These are phyloP conservation scores for Rhizopus microsporus DNA, from an alignment of 371 early-diverging fungal genomes.

Conservation along the genomic window DNA sequence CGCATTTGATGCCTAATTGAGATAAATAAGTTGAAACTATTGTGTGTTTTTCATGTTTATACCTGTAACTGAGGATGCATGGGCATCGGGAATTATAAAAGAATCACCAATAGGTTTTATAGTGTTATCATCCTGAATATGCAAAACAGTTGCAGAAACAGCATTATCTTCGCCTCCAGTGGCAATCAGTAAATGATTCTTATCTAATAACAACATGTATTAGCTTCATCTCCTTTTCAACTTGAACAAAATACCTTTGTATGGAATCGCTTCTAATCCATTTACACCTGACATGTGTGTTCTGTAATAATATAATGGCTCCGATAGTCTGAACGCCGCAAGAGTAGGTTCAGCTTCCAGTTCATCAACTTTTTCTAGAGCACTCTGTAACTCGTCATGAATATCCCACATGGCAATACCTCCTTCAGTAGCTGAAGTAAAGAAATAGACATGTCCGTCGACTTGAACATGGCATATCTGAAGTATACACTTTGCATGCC, in stretches of 20 bases:
- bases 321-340: slow-evolving; percentile 30
- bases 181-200: slow-evolving; percentile 30
- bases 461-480: slow-evolving; percentile 50
- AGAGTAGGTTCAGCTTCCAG: slow-evolving; percentile 35
- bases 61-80: slow-evolving; percentile 63
- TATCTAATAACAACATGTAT: neutral
- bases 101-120: slow-evolving; percentile 18
- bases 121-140: slow-evolving; percentile 3
- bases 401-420: slow-evolving; percentile 61
- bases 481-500: slow-evolving; percentile 60
- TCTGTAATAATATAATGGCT: slow-evolving; percentile 37
- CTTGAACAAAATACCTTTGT: slow-evolving; percentile 17
- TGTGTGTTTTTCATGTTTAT: neutral
- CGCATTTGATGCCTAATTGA: slow-evolving; percentile 42
- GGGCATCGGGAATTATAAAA: slow-evolving; percentile 45
- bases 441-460: slow-evolving; percentile 45
- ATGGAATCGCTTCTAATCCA: slow-evolving; percentile 35
- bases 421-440: slow-evolving; percentile 64
- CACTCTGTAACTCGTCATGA: slow-evolving; percentile 28
- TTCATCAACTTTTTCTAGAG: slow-evolving; percentile 14
- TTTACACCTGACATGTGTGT: slow-evolving; percentile 62
- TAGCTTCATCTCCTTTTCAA: neutral
- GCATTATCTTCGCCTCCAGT: slow-evolving; percentile 71
- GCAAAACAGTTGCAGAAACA: slow-evolving; percentile 35
- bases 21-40: neutral